phyloP scores from a whole-genome alignment of 495 filamentous ascomycete genomes.

The Hypomontagnella monticulosa region DNA sequence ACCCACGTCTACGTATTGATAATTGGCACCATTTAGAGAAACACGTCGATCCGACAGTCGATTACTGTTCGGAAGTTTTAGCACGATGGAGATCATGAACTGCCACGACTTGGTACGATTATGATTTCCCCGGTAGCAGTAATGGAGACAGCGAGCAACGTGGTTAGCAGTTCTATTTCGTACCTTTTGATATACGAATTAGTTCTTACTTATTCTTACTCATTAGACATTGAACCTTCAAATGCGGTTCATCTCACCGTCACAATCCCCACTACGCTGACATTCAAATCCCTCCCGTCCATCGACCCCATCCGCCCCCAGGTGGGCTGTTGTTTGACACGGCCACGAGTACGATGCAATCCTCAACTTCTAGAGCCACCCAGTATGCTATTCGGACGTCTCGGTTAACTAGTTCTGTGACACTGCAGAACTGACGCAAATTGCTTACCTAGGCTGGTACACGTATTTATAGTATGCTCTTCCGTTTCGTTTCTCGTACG shows the following conservation, averaged over 20 bases:
- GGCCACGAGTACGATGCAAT: slow-evolving; percentile 5
- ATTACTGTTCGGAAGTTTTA: slow-evolving; percentile 25
- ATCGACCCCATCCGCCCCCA: slow-evolving; percentile 31
- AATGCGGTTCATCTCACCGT: slow-evolving; percentile 14
- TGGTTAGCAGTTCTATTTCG: slow-evolving; percentile 7
- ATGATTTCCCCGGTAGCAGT: neutral
- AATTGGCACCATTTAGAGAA: slow-evolving; percentile 5
- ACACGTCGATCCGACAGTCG: slow-evolving; percentile 27
- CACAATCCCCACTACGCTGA: slow-evolving; percentile 4
- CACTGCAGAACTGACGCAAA: slow-evolving; percentile 24
- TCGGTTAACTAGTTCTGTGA: slow-evolving; percentile 32
- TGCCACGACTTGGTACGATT: slow-evolving; percentile 10
- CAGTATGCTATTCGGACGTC: slow-evolving; percentile 25
- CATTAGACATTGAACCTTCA: neutral
- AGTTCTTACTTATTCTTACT: neutral
- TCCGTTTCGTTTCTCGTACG: neutral
- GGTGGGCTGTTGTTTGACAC: slow-evolving; percentile 8
- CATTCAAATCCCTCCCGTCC: slow-evolving; percentile 28
- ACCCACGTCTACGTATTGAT: neutral
- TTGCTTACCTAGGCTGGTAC: slow-evolving; percentile 9
- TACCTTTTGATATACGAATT: neutral
- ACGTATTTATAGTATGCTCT: slow-evolving; percentile 38
- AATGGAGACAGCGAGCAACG: neutral
- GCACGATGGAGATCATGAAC: slow-evolving; percentile 19
- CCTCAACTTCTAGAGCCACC: slow-evolving; percentile 19